phyloP scores from a whole-genome alignment of 805 yeast species.

The Sugiyamaella qingdaonensis region DNA sequence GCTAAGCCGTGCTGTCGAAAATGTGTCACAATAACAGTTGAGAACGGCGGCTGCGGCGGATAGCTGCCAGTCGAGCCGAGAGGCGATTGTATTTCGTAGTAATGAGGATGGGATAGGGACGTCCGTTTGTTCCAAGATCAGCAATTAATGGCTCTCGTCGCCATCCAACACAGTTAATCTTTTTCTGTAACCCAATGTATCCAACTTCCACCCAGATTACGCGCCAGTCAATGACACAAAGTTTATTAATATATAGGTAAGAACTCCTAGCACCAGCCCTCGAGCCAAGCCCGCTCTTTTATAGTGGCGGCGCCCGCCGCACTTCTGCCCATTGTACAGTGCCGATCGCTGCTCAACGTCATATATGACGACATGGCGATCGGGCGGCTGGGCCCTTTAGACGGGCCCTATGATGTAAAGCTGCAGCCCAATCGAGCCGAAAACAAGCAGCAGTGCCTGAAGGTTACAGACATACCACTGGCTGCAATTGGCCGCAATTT shows the following conservation, averaged over 20 bases:
- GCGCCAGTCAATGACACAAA: background rate
- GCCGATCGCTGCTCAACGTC: background rate
- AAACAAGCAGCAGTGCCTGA: background rate
- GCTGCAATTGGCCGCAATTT: no score
- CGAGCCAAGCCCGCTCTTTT: no score
- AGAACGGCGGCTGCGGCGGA: background rate
- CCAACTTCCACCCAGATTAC: background rate
- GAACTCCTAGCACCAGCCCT: background rate
- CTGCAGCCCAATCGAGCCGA: background rate
- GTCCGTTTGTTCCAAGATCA: background rate
- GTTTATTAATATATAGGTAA: slow-evolving; percentile 3
- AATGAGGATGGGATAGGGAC: background rate
- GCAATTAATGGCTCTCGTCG: no score
- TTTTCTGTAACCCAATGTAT: no score
- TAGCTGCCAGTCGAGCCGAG: background rate
- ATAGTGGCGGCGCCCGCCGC: no score
- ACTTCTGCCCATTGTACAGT: background rate
- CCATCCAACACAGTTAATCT: no score
- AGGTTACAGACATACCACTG: background rate
- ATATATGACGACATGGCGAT: background rate
- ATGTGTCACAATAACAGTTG: no score
- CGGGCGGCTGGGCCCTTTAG: background rate
- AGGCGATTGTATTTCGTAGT: background rate
- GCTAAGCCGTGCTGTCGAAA: no score
- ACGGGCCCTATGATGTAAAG: background rate